Conservation (phyloP, 1,284 basidiomycete genomes). For the Binderoboletus segoi region DNA sequence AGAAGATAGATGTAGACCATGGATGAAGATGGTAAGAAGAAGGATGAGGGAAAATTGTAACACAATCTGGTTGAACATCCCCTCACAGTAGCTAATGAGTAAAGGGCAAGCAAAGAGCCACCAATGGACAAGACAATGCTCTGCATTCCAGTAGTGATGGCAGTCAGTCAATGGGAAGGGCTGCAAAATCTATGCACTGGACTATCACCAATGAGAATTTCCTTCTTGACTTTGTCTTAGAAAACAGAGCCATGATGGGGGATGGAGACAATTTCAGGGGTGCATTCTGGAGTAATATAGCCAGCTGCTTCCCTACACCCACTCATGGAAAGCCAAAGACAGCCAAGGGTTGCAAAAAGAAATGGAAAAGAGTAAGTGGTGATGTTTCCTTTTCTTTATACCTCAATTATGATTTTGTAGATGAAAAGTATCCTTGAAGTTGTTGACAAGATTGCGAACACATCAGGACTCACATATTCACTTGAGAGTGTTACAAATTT, state of each 20-base stretch:
- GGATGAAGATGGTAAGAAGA: too few species aligned
- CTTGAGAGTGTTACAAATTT: too few species aligned
- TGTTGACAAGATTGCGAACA: too few species aligned
- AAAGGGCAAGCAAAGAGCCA: too few species aligned
- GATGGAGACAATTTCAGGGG: neutral
- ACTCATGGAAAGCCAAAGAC: neutral
- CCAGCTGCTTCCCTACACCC: neutral
- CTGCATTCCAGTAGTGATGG: neutral
- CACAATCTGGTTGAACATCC: too few species aligned
- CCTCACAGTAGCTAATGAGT: too few species aligned
- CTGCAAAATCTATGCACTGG: neutral
- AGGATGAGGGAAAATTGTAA: too few species aligned
- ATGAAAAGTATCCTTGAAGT: too few species aligned
- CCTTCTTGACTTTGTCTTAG: neutral
- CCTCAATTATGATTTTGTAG: too few species aligned
- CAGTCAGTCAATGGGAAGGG: neutral
- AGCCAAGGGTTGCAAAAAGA: neutral
- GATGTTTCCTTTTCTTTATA: neutral
- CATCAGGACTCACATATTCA: too few species aligned
- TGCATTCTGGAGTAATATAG: neutral
- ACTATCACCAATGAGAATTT: neutral
- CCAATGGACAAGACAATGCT: neutral
- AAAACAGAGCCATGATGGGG: too few species aligned
- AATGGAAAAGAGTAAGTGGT: neutral
- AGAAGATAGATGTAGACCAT: too few species aligned